Conservation (phyloP, 73 alveolate species). For the Durusdinium trenchii region DNA sequence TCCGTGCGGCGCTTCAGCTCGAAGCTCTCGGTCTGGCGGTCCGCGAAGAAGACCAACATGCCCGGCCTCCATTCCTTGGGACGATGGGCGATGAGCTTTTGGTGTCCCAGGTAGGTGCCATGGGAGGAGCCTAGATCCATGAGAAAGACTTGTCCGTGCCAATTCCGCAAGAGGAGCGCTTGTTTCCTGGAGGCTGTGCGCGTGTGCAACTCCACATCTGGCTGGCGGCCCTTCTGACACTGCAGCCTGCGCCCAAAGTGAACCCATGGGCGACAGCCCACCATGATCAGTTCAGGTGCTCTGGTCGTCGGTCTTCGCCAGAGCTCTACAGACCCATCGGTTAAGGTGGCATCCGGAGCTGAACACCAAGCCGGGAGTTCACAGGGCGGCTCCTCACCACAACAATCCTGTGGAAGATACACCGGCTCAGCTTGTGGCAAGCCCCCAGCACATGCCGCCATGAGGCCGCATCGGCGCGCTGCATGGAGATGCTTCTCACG, state of each 20-base stretch:
- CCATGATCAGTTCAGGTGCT: constrained; percentile 35
- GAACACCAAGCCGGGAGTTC: constrained; percentile 67
- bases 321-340: constrained; percentile 19
- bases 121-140: constrained; percentile 65
- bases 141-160: constrained; percentile 45
- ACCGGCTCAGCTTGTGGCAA: not conserved
- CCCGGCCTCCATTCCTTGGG: constrained; percentile 72
- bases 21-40: constrained; percentile 42
- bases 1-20: not conserved
- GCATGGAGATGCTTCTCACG: too few relatives aligned
- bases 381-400: constrained; percentile 44
- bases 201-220: constrained; percentile 48
- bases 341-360: not conserved
- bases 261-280: constrained; percentile 67
- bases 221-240: constrained; percentile 7
- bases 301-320: not conserved
- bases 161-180: constrained; percentile 65
- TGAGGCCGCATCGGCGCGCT: not conserved
- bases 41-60: constrained; percentile 28
- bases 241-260: constrained; percentile 53
- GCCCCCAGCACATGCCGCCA: not conserved
- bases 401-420: not conserved
- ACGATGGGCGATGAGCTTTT: not conserved
- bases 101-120: constrained; percentile 48
- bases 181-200: constrained; percentile 80